Evolutionary conservation across 2,329 filamentous ascomycete species (phyloP), one percentile per base, ranked within the genome.

Genomic region (Monilinia vaccinii-corymbosi): DNA sequence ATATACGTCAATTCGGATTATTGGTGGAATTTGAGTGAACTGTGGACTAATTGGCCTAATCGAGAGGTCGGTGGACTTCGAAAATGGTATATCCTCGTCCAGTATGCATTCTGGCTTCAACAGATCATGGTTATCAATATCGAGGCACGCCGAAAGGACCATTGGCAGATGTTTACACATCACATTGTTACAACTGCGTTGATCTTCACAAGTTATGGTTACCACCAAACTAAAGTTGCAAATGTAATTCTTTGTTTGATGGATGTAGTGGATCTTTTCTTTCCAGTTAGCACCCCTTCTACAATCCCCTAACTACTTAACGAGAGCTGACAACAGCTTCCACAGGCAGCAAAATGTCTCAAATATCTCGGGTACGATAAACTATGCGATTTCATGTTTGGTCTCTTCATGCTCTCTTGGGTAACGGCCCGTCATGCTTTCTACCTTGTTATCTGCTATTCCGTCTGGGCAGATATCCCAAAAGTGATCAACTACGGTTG

Each of bases 81-180:
- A 76, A 97, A 97, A 77, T 85, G 83, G 73, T 99, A 99, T 75
- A 89, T 96, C 69, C 80, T 99, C 36, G 86, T 87, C 16, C 92
- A 97, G 73, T 88, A 92, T 75, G 86, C 88, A 28, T 97, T 97
- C 74, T 97, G 91, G 88, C 75, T 97, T 51, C 93, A 97, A 76
- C 92, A 96, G 75, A 88, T 97, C 65, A 78, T 97, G 36, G 90
- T 97, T 61, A 90, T 97, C 72, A 88, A 97, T 75, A 91, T 97
- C 62, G 94, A 99, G 75, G 89, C 95, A 75, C 85, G 88, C 66
- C 84, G 94, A 70, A 97, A 97, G 76, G 94, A 99, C 69, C 88
- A 97, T 75, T 88, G 85, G 77, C 93, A 97, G 75, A 97, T 97
- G 94, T 85, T 97, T 67, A 87, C 85, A 21, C 94, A 97, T 74